Evolutionary conservation across 768 basidiomycete genomes (phyloP).

Genomic region (Lentinula guzmanii): DNA sequence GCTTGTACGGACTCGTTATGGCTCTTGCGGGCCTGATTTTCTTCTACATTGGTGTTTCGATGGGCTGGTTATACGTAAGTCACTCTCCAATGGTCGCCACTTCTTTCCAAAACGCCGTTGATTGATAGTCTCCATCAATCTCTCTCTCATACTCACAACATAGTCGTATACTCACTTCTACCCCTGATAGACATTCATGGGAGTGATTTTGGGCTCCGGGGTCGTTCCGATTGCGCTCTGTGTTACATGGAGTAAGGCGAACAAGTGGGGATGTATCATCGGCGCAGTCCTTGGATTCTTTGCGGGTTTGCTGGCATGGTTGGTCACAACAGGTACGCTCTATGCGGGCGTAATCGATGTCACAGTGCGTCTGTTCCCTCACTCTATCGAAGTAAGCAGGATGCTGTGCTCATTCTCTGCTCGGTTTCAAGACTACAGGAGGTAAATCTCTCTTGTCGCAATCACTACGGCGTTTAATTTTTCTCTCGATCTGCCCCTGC

Average conservation of each 20-base stretch:
- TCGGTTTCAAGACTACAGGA: not conserved
- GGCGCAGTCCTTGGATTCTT: conserved; percentile 68
- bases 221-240: conserved; percentile 86
- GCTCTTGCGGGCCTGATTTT: conserved; percentile 82
- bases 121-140: not conserved
- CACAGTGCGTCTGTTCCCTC: conserved; percentile 30
- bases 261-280: conserved; percentile 77
- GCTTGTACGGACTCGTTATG: conserved; percentile 68
- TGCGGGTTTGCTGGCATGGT: conserved; percentile 75
- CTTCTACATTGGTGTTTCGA: conserved; percentile 84
- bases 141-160: not conserved
- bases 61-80: conserved; percentile 90
- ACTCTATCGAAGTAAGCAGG: not conserved
- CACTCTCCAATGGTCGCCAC: not conserved
- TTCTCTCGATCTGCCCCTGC: not conserved
- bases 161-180: not conserved
- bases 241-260: conserved; percentile 82
- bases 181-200: conserved; percentile 71
- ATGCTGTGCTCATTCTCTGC: not conserved
- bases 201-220: conserved; percentile 76
- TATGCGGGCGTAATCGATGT: conserved; percentile 72
- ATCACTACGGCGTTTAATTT: not conserved
- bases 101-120: not conserved
- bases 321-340: conserved; percentile 69
- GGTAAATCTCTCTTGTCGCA: not conserved